Evolutionary conservation across 1,284 basidiomycete species (phyloP).

Genomic region (Inonotus hispidus): DNA sequence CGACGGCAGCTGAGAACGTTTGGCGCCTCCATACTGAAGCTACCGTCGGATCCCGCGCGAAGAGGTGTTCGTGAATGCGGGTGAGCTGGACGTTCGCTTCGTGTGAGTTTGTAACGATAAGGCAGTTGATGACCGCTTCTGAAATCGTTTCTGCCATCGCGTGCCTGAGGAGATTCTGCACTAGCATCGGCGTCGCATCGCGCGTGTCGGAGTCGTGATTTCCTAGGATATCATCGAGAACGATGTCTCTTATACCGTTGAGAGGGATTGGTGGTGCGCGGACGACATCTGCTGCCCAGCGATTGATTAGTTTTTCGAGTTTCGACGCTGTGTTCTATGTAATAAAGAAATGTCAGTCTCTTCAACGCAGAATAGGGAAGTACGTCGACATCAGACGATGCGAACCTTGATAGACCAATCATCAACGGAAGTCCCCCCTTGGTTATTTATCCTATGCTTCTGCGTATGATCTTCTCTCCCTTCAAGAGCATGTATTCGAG

Average conservation of each 20-base stretch:
- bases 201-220: constrained; percentile 35
- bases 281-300: constrained; percentile 74
- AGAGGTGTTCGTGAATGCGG: constrained; percentile 78
- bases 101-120: constrained; percentile 69
- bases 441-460: constrained; percentile 33
- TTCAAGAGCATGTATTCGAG: constrained; percentile 67
- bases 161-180: constrained; percentile 71
- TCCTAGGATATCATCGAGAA: constrained; percentile 52
- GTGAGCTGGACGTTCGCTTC: constrained; percentile 78
- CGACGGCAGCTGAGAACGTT: constrained; percentile 77
- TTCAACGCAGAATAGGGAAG: background rate
- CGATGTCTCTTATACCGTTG: constrained; percentile 50
- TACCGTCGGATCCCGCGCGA: constrained; percentile 73
- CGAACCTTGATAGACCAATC: constrained; percentile 79
- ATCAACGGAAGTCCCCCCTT: constrained; percentile 61
- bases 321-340: constrained; percentile 66
- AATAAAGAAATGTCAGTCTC: background rate
- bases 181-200: constrained; percentile 53
- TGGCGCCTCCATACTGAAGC: constrained; percentile 81
- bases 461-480: constrained; percentile 40
- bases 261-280: constrained; percentile 50
- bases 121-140: constrained; percentile 74
- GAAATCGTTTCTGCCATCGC: constrained; percentile 69
- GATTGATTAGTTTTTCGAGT: constrained; percentile 73
- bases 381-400: too few relatives aligned